Percentiles rank a stretch among this genome's conserved stretches.
These are phyloP conservation scores for Puccinia triticina DNA, from an alignment of 1,284 basidiomycete genomes.

Conservation along the genomic window DNA sequence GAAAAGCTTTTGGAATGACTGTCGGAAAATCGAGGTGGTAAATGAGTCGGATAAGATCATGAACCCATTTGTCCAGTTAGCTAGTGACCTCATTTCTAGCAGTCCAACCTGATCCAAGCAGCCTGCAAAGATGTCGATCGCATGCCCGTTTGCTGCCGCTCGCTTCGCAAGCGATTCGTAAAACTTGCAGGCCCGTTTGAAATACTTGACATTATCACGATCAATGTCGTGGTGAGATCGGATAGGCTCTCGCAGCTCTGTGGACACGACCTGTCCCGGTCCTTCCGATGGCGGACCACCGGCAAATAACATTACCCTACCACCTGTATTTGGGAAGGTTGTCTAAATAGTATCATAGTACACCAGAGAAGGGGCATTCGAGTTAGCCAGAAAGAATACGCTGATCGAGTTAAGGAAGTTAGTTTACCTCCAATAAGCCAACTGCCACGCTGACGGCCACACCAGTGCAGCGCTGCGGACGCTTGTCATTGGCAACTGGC, in stretches of 20 bases:
- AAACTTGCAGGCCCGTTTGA: slow-evolving; percentile 96
- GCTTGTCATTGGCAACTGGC: slow-evolving; percentile 94
- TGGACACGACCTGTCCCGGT: slow-evolving; percentile 92
- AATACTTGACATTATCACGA: slow-evolving; percentile 94
- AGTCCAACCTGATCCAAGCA: slow-evolving; percentile 98
- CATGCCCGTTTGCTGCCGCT: slow-evolving; percentile 90
- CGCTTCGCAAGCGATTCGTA: slow-evolving; percentile 95
- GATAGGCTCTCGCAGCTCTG: slow-evolving; percentile 95
- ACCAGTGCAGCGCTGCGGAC: slow-evolving; percentile 92
- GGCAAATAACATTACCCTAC: slow-evolving; percentile 92
- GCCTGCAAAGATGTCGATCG: slow-evolving; percentile 92
- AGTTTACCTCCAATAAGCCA: slow-evolving; percentile 80
- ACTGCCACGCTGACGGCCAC: slow-evolving; percentile 92
- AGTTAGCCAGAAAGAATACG: background rate
- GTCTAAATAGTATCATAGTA: slow-evolving; percentile 64
- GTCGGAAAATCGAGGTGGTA: slow-evolving; percentile 98
- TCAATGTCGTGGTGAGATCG: slow-evolving; percentile 99
- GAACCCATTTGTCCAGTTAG: slow-evolving; percentile 93
- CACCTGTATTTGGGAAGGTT: slow-evolving; percentile 93
- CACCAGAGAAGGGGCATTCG: background rate
- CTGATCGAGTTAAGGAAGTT: background rate
- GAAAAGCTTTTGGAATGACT: slow-evolving; percentile 91
- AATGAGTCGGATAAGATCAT: slow-evolving; percentile 97
- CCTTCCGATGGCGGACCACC: slow-evolving; percentile 97
- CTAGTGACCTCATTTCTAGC: slow-evolving; percentile 93